A percentile compares a stretch with the other conserved stretches of the same genome.
These are phyloP conservation scores for Cyberlindnera veronae DNA, from an alignment of 805 yeast genomes.

Conservation along the genomic window DNA sequence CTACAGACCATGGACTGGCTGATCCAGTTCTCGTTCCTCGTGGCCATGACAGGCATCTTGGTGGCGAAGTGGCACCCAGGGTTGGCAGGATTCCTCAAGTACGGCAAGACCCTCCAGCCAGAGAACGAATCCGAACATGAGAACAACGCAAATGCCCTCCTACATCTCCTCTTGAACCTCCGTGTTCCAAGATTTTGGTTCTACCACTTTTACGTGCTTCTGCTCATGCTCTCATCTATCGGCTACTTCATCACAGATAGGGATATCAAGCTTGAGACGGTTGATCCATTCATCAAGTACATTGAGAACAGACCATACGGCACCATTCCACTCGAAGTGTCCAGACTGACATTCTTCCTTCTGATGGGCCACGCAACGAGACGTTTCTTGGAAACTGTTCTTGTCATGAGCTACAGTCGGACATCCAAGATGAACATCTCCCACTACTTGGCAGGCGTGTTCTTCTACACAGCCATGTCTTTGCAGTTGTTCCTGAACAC, in stretches of 20 bases:
- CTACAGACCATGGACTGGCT: slow-evolving; percentile 30
- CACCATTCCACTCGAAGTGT: slow-evolving; percentile 23
- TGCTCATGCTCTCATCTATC: slow-evolving; percentile 24
- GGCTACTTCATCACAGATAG: slow-evolving; percentile 20
- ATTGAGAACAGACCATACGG: slow-evolving; percentile 11
- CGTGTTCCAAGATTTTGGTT: slow-evolving; percentile 66
- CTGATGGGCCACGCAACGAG: slow-evolving; percentile 50
- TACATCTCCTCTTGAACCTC: slow-evolving; percentile 24
- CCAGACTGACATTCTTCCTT: slow-evolving; percentile 23
- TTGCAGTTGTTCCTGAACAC: slow-evolving; percentile 33
- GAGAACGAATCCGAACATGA: slow-evolving; percentile 10
- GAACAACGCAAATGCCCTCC: slow-evolving; percentile 7
- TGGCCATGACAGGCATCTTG: slow-evolving; percentile 22
- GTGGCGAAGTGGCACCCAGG: slow-evolving; percentile 31
- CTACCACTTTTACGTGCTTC: slow-evolving; percentile 55
- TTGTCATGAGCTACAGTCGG: slow-evolving; percentile 43
- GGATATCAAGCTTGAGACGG: slow-evolving; percentile 4
- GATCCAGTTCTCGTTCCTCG: slow-evolving; percentile 10
- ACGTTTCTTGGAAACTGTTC: slow-evolving; percentile 51
- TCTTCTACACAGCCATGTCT: slow-evolving; percentile 51
- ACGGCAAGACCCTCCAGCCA: slow-evolving; percentile 40
- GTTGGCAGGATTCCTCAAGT: slow-evolving; percentile 37
- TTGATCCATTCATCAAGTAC: slow-evolving; percentile 5
- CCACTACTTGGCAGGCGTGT: slow-evolving; percentile 64
- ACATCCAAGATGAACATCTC: slow-evolving; percentile 56